Conservation (phyloP, 2,329 filamentous ascomycete genomes). For the Escovopsis weberi region DNA sequence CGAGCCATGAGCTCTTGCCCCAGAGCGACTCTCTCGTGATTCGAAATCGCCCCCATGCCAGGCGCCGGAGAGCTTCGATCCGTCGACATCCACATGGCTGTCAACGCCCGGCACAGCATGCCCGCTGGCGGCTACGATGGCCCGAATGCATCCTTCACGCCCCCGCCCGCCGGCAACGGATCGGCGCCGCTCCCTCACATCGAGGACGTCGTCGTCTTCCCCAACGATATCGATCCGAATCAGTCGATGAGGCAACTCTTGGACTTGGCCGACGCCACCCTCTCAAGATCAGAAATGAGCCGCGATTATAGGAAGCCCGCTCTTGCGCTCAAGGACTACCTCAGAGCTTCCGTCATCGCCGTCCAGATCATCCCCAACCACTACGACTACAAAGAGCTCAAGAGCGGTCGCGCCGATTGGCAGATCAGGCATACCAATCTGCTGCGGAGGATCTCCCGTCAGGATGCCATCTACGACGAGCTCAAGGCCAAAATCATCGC, state of each 20-base stretch:
- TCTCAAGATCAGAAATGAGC: constrained; percentile 46
- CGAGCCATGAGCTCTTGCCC: constrained; percentile 1
- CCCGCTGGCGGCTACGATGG: constrained; percentile 14
- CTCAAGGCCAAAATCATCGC: constrained; percentile 47
- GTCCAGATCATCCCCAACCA: constrained; percentile 64
- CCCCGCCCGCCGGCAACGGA: constrained; percentile 9
- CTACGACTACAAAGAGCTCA: constrained; percentile 54
- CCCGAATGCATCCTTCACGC: constrained; percentile 13
- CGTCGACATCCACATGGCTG: constrained; percentile 13
- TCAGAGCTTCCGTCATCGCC: constrained; percentile 67
- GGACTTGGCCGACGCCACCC: constrained; percentile 34
- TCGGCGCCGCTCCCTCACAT: constrained; percentile 33
- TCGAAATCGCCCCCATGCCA: neutral
- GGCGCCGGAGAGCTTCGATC: too few species aligned
- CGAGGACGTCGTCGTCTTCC: constrained; percentile 34
- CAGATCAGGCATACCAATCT: constrained; percentile 34
- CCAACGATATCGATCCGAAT: constrained; percentile 31
- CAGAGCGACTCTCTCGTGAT: neutral
- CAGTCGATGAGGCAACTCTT: constrained; percentile 40
- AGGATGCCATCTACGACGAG: constrained; percentile 35
- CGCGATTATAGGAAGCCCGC: constrained; percentile 54
- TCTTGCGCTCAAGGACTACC: constrained; percentile 67
- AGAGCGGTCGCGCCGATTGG: constrained; percentile 35
- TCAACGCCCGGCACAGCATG: constrained; percentile 16
- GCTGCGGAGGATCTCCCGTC: constrained; percentile 32